phyloP scores from a whole-genome alignment of 495 filamentous ascomycete species.

The Xylaria cubensis region DNA sequence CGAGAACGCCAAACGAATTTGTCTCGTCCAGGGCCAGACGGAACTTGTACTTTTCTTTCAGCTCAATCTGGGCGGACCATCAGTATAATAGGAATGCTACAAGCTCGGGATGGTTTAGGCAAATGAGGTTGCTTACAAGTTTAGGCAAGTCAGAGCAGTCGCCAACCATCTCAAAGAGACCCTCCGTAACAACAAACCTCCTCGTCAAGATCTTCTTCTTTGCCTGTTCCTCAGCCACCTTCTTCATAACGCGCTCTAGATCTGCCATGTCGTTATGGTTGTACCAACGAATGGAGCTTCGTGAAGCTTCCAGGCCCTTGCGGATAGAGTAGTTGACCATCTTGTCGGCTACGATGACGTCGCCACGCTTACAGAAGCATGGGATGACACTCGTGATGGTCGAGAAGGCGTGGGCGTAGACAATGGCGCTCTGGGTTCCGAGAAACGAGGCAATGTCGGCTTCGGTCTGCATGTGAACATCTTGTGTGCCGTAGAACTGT shows the following conservation, averaged over 20 bases:
- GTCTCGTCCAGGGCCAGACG: conserved; percentile 96
- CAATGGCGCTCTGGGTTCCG: conserved; percentile 84
- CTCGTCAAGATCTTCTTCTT: conserved; percentile 84
- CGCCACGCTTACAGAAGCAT: conserved; percentile 93
- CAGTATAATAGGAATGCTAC: neutral
- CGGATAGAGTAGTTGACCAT: conserved; percentile 93
- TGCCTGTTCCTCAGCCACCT: conserved; percentile 84
- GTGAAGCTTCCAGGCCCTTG: conserved; percentile 90
- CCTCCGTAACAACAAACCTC: conserved; percentile 96
- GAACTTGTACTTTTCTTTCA: conserved; percentile 95
- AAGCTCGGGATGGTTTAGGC: neutral
- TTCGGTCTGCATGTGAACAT: conserved; percentile 97
- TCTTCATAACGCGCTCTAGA: conserved; percentile 82
- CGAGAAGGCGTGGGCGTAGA: conserved; percentile 94
- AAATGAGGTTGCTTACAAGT: conserved; percentile 62
- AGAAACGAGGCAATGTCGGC: conserved; percentile 90
- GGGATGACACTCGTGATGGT: conserved; percentile 95
- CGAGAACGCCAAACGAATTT: conserved; percentile 93
- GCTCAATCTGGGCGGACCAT: conserved; percentile 67
- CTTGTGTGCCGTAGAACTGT: conserved; percentile 97
- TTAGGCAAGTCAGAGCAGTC: conserved; percentile 85
- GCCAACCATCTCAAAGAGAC: conserved; percentile 88
- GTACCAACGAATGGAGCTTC: conserved; percentile 91
- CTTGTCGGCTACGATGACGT: conserved; percentile 97
- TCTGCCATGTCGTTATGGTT: conserved; percentile 97